Percentiles rank a stretch among this genome's conserved stretches.
phyloP scores from a whole-genome alignment of 371 early-diverging fungal species.

The Actinomortierella wolfii region DNA sequence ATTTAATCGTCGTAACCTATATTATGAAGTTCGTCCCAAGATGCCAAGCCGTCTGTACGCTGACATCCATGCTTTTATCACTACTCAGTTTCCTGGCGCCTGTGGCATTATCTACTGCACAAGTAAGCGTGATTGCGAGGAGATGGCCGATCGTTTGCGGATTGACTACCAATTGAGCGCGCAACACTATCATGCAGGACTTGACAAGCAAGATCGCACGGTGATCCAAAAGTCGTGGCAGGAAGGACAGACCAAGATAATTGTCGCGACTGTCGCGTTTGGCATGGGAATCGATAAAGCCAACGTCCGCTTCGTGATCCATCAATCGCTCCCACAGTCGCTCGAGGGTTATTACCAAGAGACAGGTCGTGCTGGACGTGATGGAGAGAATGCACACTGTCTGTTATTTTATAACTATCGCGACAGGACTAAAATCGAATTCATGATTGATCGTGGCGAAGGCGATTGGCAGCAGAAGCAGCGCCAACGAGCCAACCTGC shows the following conservation, averaged over 20 bases:
- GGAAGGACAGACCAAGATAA: constrained; percentile 76
- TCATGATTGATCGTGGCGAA: constrained; percentile 89
- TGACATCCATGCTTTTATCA: constrained; percentile 86
- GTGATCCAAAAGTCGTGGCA: constrained; percentile 92
- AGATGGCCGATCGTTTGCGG: constrained; percentile 75
- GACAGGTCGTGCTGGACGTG: constrained; percentile 98
- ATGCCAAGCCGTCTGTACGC: constrained; percentile 56
- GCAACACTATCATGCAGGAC: constrained; percentile 94
- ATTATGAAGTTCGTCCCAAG: constrained; percentile 81
- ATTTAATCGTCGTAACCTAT: constrained; percentile 90
- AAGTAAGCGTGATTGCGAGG: constrained; percentile 89
- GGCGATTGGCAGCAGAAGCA: constrained; percentile 87
- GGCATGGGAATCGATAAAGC: constrained; percentile 99
- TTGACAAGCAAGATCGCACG: constrained; percentile 86
- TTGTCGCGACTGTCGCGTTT: constrained; percentile 99
- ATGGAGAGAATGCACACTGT: constrained; percentile 89
- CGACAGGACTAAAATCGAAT: constrained; percentile 76
- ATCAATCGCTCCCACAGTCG: constrained; percentile 94
- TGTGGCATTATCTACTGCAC: constrained; percentile 99
- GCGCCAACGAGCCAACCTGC: constrained; percentile 83
- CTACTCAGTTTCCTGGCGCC: constrained; percentile 63
- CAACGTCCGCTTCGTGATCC: constrained; percentile 99
- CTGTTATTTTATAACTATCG: constrained; percentile 86
- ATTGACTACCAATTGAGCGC: constrained; percentile 57
- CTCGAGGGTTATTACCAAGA: constrained; percentile 99